phyloP scores from a whole-genome alignment of 2,329 filamentous ascomycete genomes.

The Fusarium haematococcum region DNA sequence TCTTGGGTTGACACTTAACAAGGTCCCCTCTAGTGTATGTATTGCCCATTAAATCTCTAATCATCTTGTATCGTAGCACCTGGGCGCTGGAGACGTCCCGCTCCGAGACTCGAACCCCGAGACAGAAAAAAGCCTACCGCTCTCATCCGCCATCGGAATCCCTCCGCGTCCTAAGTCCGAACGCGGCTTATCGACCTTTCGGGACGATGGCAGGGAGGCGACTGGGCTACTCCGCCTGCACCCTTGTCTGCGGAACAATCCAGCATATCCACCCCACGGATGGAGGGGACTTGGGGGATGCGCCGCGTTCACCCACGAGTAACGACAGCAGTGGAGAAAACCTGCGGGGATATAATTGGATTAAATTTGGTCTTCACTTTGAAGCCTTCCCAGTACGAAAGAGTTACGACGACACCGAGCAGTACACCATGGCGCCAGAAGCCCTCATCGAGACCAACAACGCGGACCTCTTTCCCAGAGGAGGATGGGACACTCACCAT shows the following conservation, averaged over 20 bases:
- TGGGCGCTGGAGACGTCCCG: not conserved
- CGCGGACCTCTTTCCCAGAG: constrained; percentile 42
- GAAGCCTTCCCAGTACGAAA: not conserved
- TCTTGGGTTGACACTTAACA: not conserved
- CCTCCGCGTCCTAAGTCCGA: not conserved
- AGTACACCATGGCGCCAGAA: constrained; percentile 13
- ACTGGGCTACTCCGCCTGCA: not conserved
- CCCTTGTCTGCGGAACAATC: not conserved
- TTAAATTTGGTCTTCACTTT: not conserved
- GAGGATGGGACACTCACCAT: constrained; percentile 49
- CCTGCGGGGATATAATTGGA: not conserved
- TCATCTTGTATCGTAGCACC: not conserved
- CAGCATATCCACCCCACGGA: not conserved
- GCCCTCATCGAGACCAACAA: not conserved
- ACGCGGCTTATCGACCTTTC: not conserved
- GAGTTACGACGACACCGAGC: not conserved
- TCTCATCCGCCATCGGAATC: not conserved
- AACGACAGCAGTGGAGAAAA: not conserved
- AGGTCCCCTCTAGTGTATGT: not conserved
- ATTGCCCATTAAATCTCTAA: not conserved
- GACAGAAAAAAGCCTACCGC: not conserved
- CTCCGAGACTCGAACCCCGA: not conserved
- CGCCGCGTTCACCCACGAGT: not conserved
- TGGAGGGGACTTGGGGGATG: not conserved
- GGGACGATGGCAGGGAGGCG: not conserved